These are phyloP conservation scores for Myxozyma kluyveri DNA, from an alignment of 805 yeast genomes.

Conservation along the genomic window DNA sequence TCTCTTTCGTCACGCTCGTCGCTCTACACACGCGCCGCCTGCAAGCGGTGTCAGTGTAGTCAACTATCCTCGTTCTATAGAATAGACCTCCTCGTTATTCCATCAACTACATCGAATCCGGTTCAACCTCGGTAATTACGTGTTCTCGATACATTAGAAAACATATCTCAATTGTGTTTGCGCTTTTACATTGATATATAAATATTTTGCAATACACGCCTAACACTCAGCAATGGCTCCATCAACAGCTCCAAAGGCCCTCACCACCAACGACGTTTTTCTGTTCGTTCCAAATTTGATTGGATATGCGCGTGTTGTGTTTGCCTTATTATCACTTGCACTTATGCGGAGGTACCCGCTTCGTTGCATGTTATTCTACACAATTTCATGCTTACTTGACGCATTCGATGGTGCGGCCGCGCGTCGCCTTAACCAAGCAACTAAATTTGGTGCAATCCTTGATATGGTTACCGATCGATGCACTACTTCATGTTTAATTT, in stretches of 20 bases:
- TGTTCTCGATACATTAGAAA: too few relatives aligned
- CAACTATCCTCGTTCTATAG: too few relatives aligned
- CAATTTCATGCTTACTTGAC: conserved; percentile 85
- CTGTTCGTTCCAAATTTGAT: conserved; percentile 86
- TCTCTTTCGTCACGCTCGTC: too few relatives aligned
- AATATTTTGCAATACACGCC: not conserved
- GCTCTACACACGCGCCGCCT: too few relatives aligned
- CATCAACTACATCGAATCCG: too few relatives aligned
- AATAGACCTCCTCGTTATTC: too few relatives aligned
- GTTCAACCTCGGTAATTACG: too few relatives aligned
- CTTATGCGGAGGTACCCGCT: conserved; percentile 84
- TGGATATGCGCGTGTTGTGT: conserved; percentile 80
- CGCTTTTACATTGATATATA: not conserved
- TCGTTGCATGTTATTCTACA: conserved; percentile 65
- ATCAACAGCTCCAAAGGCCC: conserved; percentile 16
- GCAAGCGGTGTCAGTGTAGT: too few relatives aligned
- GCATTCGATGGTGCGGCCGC: conserved; percentile 98
- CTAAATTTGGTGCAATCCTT: conserved; percentile 90
- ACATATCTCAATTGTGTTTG: too few relatives aligned
- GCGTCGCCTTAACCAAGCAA: conserved; percentile 79
- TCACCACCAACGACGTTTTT: conserved; percentile 57
- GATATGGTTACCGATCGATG: conserved; percentile 99
- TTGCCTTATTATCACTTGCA: conserved; percentile 75
- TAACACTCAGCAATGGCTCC: not conserved
- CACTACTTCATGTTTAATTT: conserved; percentile 89